These are phyloP conservation scores for Schwanniomyces occidentalis DNA, from an alignment of 805 yeast genomes.

Conservation along the genomic window DNA sequence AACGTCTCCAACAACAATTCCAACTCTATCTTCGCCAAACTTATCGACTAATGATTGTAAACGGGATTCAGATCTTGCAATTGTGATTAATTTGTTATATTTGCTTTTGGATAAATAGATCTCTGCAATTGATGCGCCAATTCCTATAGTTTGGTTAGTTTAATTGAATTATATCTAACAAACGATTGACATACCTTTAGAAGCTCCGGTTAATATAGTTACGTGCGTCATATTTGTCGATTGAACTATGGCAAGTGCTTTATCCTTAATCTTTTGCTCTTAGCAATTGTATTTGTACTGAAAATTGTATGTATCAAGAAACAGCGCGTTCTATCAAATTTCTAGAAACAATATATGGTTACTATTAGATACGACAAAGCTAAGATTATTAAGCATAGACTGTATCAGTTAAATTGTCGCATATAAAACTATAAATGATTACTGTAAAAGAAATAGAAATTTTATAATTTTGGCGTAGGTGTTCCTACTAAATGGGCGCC, in stretches of 20 bases:
- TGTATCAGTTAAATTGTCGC: too few relatives aligned
- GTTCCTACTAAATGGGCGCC: conserved; percentile 51
- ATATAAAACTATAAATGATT: too few relatives aligned
- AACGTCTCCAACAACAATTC: conserved; percentile 61
- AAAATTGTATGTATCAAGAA: neutral
- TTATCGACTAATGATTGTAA: conserved; percentile 43
- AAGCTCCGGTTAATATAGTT: conserved; percentile 60
- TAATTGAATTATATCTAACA: neutral
- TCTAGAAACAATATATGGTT: neutral
- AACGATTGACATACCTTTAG: conserved; percentile 46
- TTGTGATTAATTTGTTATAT: conserved; percentile 54
- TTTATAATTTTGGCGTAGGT: neutral
- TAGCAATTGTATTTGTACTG: neutral
- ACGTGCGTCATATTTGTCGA: conserved; percentile 26
- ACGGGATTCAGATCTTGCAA: conserved; percentile 64
- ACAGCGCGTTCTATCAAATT: neutral
- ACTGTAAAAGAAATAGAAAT: too few relatives aligned
- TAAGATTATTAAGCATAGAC: too few relatives aligned
- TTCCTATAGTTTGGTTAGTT: conserved; percentile 44
- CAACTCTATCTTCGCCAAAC: conserved; percentile 51
- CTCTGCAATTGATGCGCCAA: conserved; percentile 76
- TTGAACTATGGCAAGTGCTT: too few relatives aligned
- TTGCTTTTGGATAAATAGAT: conserved; percentile 41
- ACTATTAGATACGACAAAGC: neutral
- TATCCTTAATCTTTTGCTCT: too few relatives aligned